Evolutionary conservation across 163 green algal species (phyloP).

Genomic region (Smithsoniella earleae): DNA sequence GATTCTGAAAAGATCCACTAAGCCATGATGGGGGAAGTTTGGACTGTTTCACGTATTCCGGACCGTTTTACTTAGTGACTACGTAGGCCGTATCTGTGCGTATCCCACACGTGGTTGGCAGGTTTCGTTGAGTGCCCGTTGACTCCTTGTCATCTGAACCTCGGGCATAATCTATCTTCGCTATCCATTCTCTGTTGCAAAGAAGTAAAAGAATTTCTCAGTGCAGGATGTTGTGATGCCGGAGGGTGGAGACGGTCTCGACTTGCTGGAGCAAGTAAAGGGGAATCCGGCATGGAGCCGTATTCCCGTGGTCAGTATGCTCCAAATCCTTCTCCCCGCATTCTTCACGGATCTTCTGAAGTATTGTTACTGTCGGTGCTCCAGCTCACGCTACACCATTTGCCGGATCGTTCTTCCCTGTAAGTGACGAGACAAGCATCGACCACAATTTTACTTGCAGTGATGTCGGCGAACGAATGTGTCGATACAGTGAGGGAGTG

Average conservation of each 20-base stretch:
- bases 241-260: slow-evolving; percentile 67
- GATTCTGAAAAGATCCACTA: no score
- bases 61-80: no score
- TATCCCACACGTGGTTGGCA: not conserved
- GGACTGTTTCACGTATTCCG: no score
- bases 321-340: not conserved
- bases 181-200: no score
- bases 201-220: no score
- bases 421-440: slow-evolving; percentile 15
- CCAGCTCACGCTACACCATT: not conserved
- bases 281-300: slow-evolving; percentile 48
- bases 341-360: no score
- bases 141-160: not conserved
- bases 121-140: not conserved
- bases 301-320: slow-evolving; percentile 79
- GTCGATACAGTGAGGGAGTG: slow-evolving; percentile 78
- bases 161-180: not conserved
- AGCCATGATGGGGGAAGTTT: no score
- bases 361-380: no score
- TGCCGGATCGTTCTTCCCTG: not conserved
- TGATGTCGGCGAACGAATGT: slow-evolving; percentile 85
- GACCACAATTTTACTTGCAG: slow-evolving; percentile 45
- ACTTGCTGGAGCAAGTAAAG: slow-evolving; percentile 70
- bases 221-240: slow-evolving; percentile 89
- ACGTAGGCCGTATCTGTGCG: not conserved